phyloP scores from a whole-genome alignment of 768 basidiomycete species.

The Kwoniella bestiolae region DNA sequence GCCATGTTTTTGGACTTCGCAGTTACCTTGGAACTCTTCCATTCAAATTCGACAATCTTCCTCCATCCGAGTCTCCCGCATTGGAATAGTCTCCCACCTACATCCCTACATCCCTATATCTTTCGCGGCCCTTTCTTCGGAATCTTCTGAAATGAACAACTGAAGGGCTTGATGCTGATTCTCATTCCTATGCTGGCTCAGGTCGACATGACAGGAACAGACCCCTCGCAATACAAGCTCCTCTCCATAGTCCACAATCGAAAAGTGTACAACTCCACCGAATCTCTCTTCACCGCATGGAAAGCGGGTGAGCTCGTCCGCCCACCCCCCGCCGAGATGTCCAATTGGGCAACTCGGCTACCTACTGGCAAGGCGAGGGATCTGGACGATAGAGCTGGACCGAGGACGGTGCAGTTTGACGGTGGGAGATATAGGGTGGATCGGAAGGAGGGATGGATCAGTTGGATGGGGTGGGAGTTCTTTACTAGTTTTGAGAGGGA shows the following conservation, averaged over 20 bases:
- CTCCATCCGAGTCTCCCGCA: no score
- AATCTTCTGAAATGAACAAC: no score
- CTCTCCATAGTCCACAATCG: slow-evolving; percentile 68
- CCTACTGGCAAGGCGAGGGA: slow-evolving; percentile 60
- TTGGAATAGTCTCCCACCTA: no score
- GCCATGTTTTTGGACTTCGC: no score
- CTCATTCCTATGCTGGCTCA: slow-evolving; percentile 50
- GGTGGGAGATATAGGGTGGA: slow-evolving; percentile 68
- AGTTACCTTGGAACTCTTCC: no score
- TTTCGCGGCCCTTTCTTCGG: no score
- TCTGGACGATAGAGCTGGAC: slow-evolving; percentile 70
- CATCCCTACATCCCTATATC: no score
- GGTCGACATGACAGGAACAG: slow-evolving; percentile 65
- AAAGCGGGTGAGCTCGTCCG: no score
- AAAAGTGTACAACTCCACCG: slow-evolving; percentile 63
- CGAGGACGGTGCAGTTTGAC: slow-evolving; percentile 66
- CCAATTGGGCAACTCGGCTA: slow-evolving; percentile 61
- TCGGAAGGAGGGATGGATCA: slow-evolving; percentile 63
- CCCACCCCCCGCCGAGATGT: no score
- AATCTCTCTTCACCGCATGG: no score
- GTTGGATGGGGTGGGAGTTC: slow-evolving; percentile 63
- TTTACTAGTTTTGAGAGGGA: slow-evolving; percentile 70
- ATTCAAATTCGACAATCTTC: no score
- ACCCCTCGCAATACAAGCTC: slow-evolving; percentile 63
- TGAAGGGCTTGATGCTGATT: slow-evolving; percentile 29